Evolutionary conservation across 2,329 filamentous ascomycete species (phyloP), one percentile per base, ranked within the genome.

Genomic region (Aspergillus sp.): DNA sequence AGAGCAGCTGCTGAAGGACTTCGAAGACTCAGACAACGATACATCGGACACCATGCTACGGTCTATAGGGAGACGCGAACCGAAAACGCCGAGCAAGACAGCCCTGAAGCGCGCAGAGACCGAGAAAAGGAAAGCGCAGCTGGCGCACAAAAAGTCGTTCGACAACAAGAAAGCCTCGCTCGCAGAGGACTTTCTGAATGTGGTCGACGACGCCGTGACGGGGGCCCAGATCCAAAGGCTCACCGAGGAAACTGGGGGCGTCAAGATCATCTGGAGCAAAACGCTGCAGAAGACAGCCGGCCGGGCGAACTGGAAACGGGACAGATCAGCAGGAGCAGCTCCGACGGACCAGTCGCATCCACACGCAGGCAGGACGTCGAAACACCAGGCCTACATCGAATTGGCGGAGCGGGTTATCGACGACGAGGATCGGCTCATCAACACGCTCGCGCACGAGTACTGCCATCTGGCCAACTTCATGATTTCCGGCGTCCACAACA

Each of bases 381-480:
- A 40, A 32, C 77, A 89, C 55, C 61, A 74, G 47, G 86, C 85
- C 7, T 76, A 70, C 11, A 94, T 96, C 50, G 88, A 96, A 54
- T 74, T 96, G 2, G 85, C 88, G 0, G 78, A 84, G 34, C 93
- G 93, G 55, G 80, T 95, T 29, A 86, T 96, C 40, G 78, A 86
- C 52, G 73, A 80, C 49, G 75, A 83, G 44, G 61, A 81, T 36
- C 76, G 85, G 3, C 71, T 96, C 1, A 71, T 91, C 42, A 95
- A 95, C 57, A 86, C 91, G 0, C 64, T 96, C n/a, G 86, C 89
- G 0, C 91, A 98, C 56, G 91, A 98, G 50, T 96, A 91, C 64
- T 96, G 91, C 57, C 91, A 98, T 53, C 66, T 96, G 1, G 80
- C 85, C 26, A 93, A 86, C 49, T 95, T 89, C 58, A 93, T 96